Base-by-base conservation (phyloP, 768 basidiomycete genomes). In the Piloderma croceum region DNA sequence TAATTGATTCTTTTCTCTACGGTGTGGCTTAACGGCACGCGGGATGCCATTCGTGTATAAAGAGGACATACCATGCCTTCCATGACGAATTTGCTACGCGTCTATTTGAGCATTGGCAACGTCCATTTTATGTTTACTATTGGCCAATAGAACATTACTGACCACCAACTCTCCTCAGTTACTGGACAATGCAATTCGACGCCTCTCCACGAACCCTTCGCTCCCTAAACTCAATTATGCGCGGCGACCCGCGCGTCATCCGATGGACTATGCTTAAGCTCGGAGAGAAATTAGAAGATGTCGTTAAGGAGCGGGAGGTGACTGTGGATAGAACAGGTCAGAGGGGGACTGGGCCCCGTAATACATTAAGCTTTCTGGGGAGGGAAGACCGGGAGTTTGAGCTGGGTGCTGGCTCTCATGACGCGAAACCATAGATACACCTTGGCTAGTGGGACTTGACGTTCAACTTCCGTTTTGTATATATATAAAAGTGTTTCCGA, bases 141-240 rank as follows among this genome's bases (percentile, higher is more conserved):
- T 19, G n/a, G 27, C 25, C 34, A 11, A 24, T 34, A 29, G 23
- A 38, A 11, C 18, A 23, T 19, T 7, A 24, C 17, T 48, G 19
- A 58, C 24, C 15, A 11, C 12, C 38, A 18, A 36, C 20, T 31
- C 21, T 23, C 3, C 34, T 15, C 50, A 93, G 90, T 51, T 91
- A 91, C 59, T 93, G 89, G 89, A 81, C 84, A 4, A 76, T 94
- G 69, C 77, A 89, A 56, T 94, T 92, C 58, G 91, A 94, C 67
- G 77, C 87, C 3, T 83, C 84, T 7, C 90, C 90, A 9, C 68
- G 68, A 27, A 80, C 77, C 0, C 67, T 93, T 36, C 65, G 68
- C 5, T 66, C 73, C 1, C 67, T 94, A n/a, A 78, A 79, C 49
- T 61, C 66, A 7, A 68, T 83, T 41, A 73, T 93, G 59, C 77